Evolutionary conservation across 2,329 filamentous ascomycete species (phyloP), one percentile per base, ranked within the genome.

Genomic region (Penicillium brasilianum): DNA sequence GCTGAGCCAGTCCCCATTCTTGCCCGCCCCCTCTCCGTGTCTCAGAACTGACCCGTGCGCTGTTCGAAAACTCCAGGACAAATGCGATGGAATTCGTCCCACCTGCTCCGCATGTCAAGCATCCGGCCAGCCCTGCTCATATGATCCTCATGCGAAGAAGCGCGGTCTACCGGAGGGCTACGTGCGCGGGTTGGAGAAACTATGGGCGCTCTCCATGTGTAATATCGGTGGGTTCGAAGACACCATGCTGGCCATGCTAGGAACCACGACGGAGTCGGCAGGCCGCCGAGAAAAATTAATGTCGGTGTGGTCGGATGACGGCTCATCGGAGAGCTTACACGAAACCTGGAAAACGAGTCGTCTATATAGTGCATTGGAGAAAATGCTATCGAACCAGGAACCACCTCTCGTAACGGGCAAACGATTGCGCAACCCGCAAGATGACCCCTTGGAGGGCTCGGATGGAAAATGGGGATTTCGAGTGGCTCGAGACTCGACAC

Each of bases 161-260:
- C 75, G 79, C 55, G 79, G 79, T 18, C 66, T 81, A 16, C 79
- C 79, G 1, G 79, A 81, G 64, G 79, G 79, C 39, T 81, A 81
- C 69, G 79, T 81, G 34, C 78, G 79, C 20, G 78, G 78, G 3
- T 58, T 81, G 56, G 79, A 81, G 66, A 81, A 81, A 64, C 70
- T 81, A 34, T 81, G 78, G 77, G 78, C 78, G 7, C 64, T 81
- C 28, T 75, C 78, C 8, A 71, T 80, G 41, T 77, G 75, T 62
- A 81, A 80, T 39, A 77, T 81, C 52, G 74, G 79, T 34, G 79
- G 79, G 5, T 74, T 81, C 39, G 79, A 81, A 60, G 77, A 78
- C 22, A 74, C 71, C 32, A 76, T 80, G 67, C 66, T 78, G 48
- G 67, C 69, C 5, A 68, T 81, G 59, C 58, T 81, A 44, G 77